phyloP scores from a whole-genome alignment of 148 eudicot genomes.

The Agrostemma githago region DNA sequence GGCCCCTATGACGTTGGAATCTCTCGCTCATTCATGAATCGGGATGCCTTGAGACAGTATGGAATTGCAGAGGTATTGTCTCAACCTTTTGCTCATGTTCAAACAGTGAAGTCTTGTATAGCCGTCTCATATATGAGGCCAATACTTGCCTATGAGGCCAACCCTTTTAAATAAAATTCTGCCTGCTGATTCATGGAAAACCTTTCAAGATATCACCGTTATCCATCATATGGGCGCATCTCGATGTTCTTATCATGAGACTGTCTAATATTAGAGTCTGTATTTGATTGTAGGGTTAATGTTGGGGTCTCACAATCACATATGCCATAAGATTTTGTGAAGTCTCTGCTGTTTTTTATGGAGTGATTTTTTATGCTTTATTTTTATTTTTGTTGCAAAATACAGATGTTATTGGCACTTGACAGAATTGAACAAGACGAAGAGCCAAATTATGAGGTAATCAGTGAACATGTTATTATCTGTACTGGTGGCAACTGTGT shows the following conservation, averaged over 20 bases:
- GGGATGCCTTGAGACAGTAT: conserved; percentile 43
- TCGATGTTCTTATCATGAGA: not conserved
- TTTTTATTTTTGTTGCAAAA: conserved; percentile 4
- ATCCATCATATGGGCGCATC: not conserved
- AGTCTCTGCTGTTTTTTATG: not conserved
- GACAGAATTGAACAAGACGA: conserved; percentile 84
- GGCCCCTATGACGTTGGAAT: conserved; percentile 39
- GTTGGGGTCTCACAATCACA: not conserved
- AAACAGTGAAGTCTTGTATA: not conserved
- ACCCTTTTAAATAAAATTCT: not conserved
- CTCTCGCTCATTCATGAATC: conserved; percentile 40
- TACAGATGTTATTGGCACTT: conserved; percentile 69
- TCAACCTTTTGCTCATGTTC: conserved; percentile 2
- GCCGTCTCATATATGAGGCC: not conserved
- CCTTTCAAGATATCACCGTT: not conserved
- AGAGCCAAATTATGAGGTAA: conserved; percentile 79
- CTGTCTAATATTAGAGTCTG: not conserved
- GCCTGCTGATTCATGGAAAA: not conserved
- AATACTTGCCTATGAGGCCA: not conserved
- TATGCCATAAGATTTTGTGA: not conserved
- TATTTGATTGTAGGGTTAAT: not conserved
- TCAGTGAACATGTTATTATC: not conserved
- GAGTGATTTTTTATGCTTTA: not conserved
- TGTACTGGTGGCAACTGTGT: not conserved
- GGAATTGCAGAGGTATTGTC: conserved; percentile 82